Evolutionary conservation across 495 filamentous ascomycete species (phyloP).

Genomic region (Aspergillus steynii): DNA sequence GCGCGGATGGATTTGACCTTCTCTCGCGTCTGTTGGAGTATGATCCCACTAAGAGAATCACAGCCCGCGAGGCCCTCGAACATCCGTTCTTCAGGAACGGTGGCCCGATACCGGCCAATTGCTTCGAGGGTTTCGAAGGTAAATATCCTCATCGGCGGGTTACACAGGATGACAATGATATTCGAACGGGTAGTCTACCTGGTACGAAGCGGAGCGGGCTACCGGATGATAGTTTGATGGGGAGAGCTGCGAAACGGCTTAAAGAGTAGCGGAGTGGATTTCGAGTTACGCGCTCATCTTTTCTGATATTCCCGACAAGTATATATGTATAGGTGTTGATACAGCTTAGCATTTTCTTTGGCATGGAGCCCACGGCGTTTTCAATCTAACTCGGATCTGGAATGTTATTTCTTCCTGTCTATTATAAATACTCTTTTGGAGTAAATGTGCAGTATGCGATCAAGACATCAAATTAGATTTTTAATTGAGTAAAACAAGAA

Average conservation of each 20-base stretch:
- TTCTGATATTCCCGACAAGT: background rate
- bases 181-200: conserved; percentile 79
- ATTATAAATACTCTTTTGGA: too few species aligned
- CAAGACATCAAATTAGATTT: too few species aligned
- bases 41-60: conserved; percentile 85
- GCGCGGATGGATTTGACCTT: conserved; percentile 76
- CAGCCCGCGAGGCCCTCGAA: conserved; percentile 78
- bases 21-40: conserved; percentile 83
- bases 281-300: conserved; percentile 8
- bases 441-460: too few species aligned
- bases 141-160: conserved; percentile 91
- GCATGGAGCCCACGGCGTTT: too few species aligned
- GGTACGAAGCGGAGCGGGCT: conserved; percentile 90
- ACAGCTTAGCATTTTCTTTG: too few species aligned
- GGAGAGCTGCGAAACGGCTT: conserved; percentile 43
- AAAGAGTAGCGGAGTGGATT: conserved; percentile 33
- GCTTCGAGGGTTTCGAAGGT: conserved; percentile 83
- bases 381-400: too few species aligned
- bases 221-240: conserved; percentile 75
- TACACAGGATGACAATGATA: conserved; percentile 92
- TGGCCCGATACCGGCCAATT: conserved; percentile 69
- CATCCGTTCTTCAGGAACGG: conserved; percentile 81
- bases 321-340: background rate
- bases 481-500: too few species aligned
- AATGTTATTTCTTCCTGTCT: too few species aligned